Base-by-base conservation (phyloP, 2,329 filamentous ascomycete genomes). In the Xylariales sp. region DNA sequence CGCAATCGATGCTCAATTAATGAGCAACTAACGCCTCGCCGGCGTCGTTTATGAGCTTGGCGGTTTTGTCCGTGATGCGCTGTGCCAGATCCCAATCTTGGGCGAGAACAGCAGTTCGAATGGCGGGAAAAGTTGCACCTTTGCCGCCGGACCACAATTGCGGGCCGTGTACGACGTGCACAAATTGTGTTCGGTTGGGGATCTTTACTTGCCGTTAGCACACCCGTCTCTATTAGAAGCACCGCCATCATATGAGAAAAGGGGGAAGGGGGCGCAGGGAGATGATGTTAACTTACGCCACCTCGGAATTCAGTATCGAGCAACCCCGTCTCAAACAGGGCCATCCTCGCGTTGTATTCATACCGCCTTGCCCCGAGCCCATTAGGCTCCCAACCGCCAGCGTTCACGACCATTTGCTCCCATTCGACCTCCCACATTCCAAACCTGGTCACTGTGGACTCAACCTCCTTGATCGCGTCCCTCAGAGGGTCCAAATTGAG, bases 131-230 rank as follows among this genome's bases (percentile, higher is more conserved):
- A 44, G 78, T 78, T 0, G 76, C 76, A 40, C 76, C 75, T 21
- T 84, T 76, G 48, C 83, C 76, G 25, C 75, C 78, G 23, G 81
- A 82, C 83, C 88, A 90, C 3, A 78, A 68, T 53, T 88, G 78
- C 1, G 93, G 93, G 2, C 86, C 91, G 57, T 90, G 95, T 40
- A 98, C 67, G 54, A 94, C 76, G 62, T 96, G 93, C 61, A 94
- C 95, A 72, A 89, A 98, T 63, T 97, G 93, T 5, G 85, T 86
- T 47, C 91, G 82, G 51, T 88, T 88, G 27, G 87, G 86, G 5
- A 95, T 76, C 85, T 89, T 40, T 40, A 31, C 19, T 5, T 21
- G 41, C 35, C 40, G 48, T 54, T 35, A 52, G 40, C 27, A 21
- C 29, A 16, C 25, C 15, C 31, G 41, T 27, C 18, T 17, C 12